Conservation (phyloP, 2,329 filamentous ascomycete genomes). For the Daldinia eschscholtzii region DNA sequence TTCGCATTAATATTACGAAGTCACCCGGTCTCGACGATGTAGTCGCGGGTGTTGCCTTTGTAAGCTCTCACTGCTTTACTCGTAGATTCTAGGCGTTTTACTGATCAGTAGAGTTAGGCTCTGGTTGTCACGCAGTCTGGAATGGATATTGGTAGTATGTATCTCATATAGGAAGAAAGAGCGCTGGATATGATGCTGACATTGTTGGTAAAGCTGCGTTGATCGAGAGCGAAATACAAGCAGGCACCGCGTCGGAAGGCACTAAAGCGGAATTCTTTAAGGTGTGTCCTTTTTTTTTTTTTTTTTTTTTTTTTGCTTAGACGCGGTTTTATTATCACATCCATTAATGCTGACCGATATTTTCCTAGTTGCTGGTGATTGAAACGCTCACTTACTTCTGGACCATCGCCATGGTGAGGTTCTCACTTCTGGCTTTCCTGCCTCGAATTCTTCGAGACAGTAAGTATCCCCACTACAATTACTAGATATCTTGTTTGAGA, state of each 20-base stretch:
- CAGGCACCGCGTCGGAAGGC: conserved; percentile 33
- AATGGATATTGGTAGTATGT: conserved; percentile 43
- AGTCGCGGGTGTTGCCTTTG: conserved; percentile 48
- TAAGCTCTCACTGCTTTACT: conserved; percentile 21
- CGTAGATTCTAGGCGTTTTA: background rate
- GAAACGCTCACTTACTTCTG: conserved; percentile 51
- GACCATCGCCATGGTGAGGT: conserved; percentile 51
- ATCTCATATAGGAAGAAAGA: background rate
- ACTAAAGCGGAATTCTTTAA: conserved; percentile 39
- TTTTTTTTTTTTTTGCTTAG: background rate
- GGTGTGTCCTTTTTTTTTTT: conserved; percentile 16
- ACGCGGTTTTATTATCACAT: background rate
- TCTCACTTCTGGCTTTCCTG: conserved; percentile 54
- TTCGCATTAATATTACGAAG: conserved; percentile 51
- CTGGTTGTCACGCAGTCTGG: conserved; percentile 38
- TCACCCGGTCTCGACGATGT: conserved; percentile 51
- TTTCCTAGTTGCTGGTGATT: conserved; percentile 37
- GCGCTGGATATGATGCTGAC: conserved; percentile 8
- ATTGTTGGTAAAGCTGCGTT: conserved; percentile 31
- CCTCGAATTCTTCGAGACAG: conserved; percentile 54
- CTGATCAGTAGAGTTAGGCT: conserved; percentile 34
- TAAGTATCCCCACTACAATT: conserved; percentile 40
- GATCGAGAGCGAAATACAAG: conserved; percentile 45
- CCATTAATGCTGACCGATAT: conserved; percentile 31
- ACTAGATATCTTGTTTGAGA: background rate